Percentiles rank a stretch among this genome's conserved stretches.
Conservation (phyloP, 345 rosid species). For the Luvunga scandens region DNA sequence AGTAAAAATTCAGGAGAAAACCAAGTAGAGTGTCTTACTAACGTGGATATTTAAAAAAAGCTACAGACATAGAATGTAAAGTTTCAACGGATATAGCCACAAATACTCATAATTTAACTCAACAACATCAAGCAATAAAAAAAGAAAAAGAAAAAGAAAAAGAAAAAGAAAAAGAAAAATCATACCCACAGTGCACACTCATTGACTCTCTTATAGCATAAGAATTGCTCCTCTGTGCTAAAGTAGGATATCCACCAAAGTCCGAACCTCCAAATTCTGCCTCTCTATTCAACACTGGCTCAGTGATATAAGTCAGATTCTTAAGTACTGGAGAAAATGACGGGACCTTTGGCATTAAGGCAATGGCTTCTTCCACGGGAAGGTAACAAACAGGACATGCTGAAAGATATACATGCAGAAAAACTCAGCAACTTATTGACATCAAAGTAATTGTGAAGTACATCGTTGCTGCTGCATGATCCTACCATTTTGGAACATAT, state of each 20-base stretch:
- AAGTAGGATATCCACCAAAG: constrained; percentile 94
- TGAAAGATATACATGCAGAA: constrained; percentile 34
- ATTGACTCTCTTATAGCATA: constrained; percentile 79
- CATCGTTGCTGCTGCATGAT: neutral
- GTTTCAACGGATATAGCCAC: constrained; percentile 1
- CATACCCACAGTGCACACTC: constrained; percentile 94
- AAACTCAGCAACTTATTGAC: constrained; percentile 18
- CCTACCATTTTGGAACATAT: neutral
- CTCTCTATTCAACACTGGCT: constrained; percentile 53
- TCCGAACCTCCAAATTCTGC: constrained; percentile 96
- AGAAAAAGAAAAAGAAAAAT: constrained; percentile 1
- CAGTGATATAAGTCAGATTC: constrained; percentile 66
- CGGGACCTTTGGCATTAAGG: constrained; percentile 78
- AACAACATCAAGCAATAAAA: neutral
- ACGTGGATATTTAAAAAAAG: neutral
- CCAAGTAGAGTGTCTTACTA: neutral
- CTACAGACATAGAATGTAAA: neutral
- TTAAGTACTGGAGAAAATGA: constrained; percentile 81
- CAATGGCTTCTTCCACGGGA: constrained; percentile 89
- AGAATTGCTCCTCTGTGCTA: constrained; percentile 77
- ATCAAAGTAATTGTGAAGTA: neutral
- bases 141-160: constrained; percentile 7
- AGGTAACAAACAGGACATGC: constrained; percentile 99
- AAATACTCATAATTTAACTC: neutral
- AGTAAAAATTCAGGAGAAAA: constrained; percentile 1